phyloP scores from a whole-genome alignment of 1,139 yeast species.

The Chernovozyma sophiae-reginae region DNA sequence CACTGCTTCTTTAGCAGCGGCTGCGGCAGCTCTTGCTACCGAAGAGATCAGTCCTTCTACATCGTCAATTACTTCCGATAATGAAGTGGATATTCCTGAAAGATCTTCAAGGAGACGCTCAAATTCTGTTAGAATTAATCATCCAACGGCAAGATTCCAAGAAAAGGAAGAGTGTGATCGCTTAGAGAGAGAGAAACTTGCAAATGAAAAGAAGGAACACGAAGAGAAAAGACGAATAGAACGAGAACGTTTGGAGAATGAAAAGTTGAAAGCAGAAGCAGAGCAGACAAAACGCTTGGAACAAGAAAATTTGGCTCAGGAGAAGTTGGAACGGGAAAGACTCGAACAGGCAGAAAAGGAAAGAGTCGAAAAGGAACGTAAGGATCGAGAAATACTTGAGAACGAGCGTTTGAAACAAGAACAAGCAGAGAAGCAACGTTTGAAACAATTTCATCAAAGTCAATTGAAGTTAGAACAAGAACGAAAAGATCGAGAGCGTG shows the following conservation, averaged over 20 bases:
- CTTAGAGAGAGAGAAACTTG: slow-evolving; percentile 3
- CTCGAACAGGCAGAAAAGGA: slow-evolving; percentile 1
- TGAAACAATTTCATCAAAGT: not conserved
- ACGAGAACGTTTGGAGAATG: slow-evolving; percentile 1
- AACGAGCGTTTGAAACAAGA: not conserved
- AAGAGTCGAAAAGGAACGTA: slow-evolving; percentile 2
- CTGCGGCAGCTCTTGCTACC: slow-evolving; percentile 2
- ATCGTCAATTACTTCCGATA: not conserved
- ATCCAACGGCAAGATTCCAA: slow-evolving; percentile 6
- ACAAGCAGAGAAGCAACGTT: too few species aligned
- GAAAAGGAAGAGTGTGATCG: slow-evolving; percentile 6
- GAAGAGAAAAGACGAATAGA: slow-evolving; percentile 1
- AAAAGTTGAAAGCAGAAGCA: slow-evolving; percentile 2
- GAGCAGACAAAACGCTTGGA: too few species aligned
- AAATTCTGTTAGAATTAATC: slow-evolving; percentile 6
- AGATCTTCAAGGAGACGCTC: slow-evolving; percentile 12
- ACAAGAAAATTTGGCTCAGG: not conserved
- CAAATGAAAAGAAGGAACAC: slow-evolving; percentile 1
- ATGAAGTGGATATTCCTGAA: slow-evolving; percentile 6
- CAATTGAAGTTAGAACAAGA: not conserved
- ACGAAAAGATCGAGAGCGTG: slow-evolving; percentile 2
- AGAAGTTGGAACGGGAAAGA: slow-evolving; percentile 3
- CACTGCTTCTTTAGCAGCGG: slow-evolving; percentile 5
- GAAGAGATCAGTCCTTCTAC: slow-evolving; percentile 2
- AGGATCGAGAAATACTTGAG: slow-evolving; percentile 1